Conservation (phyloP, 106 monocot species). For the Dendrobium chrysotoxum region DNA sequence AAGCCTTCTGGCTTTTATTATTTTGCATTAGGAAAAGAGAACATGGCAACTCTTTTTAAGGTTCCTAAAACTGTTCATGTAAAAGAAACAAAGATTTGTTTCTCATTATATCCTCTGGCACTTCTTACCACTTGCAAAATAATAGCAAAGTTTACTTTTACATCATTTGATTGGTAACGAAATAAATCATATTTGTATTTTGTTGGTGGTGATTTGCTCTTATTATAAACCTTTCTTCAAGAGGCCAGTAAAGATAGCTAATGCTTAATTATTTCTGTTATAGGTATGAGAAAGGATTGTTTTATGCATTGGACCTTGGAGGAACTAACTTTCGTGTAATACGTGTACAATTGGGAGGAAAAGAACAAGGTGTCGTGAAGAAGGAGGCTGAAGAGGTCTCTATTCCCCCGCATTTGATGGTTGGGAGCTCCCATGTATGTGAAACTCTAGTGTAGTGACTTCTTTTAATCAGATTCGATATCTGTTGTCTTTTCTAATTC, state of each 20-base stretch:
- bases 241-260: not conserved
- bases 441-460: not conserved
- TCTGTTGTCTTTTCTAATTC: not conserved
- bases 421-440: constrained; percentile 24
- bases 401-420: constrained; percentile 29
- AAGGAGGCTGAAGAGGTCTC: constrained; percentile 29
- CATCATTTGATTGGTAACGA: not conserved
- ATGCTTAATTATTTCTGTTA: not conserved
- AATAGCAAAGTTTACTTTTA: not conserved
- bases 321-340: constrained; percentile 26
- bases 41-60: not conserved
- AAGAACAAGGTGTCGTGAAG: constrained; percentile 13
- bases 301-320: constrained; percentile 36
- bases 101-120: not conserved
- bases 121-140: not conserved
- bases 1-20: not conserved
- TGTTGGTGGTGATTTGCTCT: not conserved
- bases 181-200: not conserved
- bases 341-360: constrained; percentile 29
- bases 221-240: not conserved
- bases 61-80: not conserved
- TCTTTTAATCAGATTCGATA: not conserved
- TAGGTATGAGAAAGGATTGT: constrained; percentile 31
- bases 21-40: not conserved
- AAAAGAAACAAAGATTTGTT: not conserved